phyloP scores from a whole-genome alignment of 345 rosid genomes.

The Orychophragmus violaceus region DNA sequence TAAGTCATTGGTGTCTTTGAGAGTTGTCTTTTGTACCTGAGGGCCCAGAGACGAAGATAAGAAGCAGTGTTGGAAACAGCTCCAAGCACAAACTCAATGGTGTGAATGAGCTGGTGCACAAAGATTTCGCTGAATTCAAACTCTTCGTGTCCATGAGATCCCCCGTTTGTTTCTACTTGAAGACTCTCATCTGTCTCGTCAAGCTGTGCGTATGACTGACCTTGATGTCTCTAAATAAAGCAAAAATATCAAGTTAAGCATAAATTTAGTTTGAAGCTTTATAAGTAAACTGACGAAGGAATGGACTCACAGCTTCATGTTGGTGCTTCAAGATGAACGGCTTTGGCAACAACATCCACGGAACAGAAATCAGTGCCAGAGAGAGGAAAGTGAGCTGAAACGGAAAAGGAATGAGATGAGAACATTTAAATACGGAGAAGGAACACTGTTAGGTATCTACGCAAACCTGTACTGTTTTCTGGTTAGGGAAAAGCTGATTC shows the following conservation, averaged over 20 bases:
- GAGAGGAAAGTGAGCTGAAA: slow-evolving; percentile 66
- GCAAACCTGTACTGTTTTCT: slow-evolving; percentile 67
- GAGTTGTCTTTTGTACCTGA: slow-evolving; percentile 48
- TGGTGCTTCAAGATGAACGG: slow-evolving; percentile 87
- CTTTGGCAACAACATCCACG: slow-evolving; percentile 96
- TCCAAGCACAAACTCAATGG: slow-evolving; percentile 95
- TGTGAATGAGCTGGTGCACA: slow-evolving; percentile 92
- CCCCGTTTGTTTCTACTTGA: slow-evolving; percentile 49
- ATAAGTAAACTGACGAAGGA: slow-evolving; percentile 1
- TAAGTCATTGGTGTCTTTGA: too few species aligned
- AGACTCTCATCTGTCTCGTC: slow-evolving; percentile 65
- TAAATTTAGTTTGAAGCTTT: background rate
- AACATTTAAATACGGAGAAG: background rate
- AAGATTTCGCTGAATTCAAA: too few species aligned
- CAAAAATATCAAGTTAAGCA: background rate
- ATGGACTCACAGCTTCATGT: slow-evolving; percentile 54
- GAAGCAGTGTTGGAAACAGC: slow-evolving; percentile 98
- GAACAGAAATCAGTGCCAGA: slow-evolving; percentile 83
- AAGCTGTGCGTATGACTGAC: slow-evolving; percentile 59
- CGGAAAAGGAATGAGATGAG: background rate
- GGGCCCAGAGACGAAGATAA: slow-evolving; percentile 91
- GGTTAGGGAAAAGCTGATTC: slow-evolving; percentile 78
- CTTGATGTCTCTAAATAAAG: slow-evolving; percentile 71
- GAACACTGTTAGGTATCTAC: background rate
- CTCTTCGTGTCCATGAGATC: slow-evolving; percentile 73